Evolutionary conservation across 768 basidiomycete genomes (phyloP).

Genomic region (Serendipita sp.): DNA sequence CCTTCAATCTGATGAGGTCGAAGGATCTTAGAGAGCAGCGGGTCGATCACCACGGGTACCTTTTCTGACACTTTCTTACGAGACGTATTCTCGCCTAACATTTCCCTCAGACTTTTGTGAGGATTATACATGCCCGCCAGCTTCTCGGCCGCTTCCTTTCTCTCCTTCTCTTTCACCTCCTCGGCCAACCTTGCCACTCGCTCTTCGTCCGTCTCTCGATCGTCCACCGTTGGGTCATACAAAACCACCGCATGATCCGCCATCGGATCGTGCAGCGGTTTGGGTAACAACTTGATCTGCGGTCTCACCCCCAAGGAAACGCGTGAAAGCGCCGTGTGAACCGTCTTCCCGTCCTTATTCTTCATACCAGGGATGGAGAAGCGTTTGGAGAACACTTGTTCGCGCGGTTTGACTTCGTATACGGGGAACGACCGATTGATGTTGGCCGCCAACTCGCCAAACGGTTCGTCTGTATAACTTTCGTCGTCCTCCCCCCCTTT

Average conservation of each 20-base stretch:
- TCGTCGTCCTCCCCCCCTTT: conserved; percentile 42
- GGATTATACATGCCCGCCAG: conserved; percentile 67
- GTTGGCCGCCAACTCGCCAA: conserved; percentile 35
- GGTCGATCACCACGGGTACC: conserved; percentile 95
- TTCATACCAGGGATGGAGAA: conserved; percentile 79
- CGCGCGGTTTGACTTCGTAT: conserved; percentile 67
- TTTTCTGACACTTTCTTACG: conserved; percentile 54
- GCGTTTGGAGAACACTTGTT: conserved; percentile 34
- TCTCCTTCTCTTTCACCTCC: conserved; percentile 47
- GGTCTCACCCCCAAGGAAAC: conserved; percentile 75
- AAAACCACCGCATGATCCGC: conserved; percentile 94
- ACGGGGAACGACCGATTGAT: conserved; percentile 55
- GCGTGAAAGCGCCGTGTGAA: conserved; percentile 44
- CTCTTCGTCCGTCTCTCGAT: conserved; percentile 80
- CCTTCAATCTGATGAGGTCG: conserved; percentile 98
- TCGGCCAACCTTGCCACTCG: conserved; percentile 56
- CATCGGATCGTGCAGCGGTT: conserved; percentile 96
- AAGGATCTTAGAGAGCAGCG: conserved; percentile 68
- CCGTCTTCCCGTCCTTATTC: conserved; percentile 47
- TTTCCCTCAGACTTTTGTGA: conserved; percentile 74
- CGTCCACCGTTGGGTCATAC: conserved; percentile 92
- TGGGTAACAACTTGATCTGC: conserved; percentile 61
- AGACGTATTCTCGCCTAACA: conserved; percentile 57
- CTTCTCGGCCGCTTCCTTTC: conserved; percentile 52
- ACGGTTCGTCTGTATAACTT: conserved; percentile 41